Conservation (phyloP, 2,329 filamentous ascomycete species). For the Zymoseptoria brevis region DNA sequence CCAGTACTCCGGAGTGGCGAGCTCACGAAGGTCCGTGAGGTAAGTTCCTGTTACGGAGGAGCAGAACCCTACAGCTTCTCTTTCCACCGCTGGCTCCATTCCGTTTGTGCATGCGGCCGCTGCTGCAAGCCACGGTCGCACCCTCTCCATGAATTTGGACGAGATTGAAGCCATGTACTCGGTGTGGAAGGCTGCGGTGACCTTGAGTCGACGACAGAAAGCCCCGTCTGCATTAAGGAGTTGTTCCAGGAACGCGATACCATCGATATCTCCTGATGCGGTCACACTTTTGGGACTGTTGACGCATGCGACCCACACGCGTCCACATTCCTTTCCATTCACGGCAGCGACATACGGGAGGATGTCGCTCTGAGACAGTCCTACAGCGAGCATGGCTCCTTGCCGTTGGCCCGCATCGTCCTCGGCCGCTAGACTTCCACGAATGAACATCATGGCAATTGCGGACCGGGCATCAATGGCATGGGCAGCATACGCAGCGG, state of each 20-base stretch:
- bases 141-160: neutral
- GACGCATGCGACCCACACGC: neutral
- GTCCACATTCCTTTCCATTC: neutral
- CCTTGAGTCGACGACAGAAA: neutral
- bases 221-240: no score
- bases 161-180: no score
- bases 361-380: no score
- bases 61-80: neutral
- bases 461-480: neutral
- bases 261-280: conserved; percentile 36
- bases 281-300: conserved; percentile 39
- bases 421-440: neutral
- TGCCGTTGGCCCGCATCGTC: neutral
- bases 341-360: neutral
- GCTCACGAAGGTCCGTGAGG: neutral
- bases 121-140: neutral
- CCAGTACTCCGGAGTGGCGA: conserved; percentile 33
- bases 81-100: neutral
- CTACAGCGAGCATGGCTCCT: neutral
- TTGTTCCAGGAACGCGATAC: conserved; percentile 25
- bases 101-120: neutral
- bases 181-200: neutral
- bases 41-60: neutral
- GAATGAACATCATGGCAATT: neutral
- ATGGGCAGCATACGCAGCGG: neutral